These are phyloP conservation scores for Podila epigama DNA, from an alignment of 192 early-diverging fungal species.

Conservation along the genomic window DNA sequence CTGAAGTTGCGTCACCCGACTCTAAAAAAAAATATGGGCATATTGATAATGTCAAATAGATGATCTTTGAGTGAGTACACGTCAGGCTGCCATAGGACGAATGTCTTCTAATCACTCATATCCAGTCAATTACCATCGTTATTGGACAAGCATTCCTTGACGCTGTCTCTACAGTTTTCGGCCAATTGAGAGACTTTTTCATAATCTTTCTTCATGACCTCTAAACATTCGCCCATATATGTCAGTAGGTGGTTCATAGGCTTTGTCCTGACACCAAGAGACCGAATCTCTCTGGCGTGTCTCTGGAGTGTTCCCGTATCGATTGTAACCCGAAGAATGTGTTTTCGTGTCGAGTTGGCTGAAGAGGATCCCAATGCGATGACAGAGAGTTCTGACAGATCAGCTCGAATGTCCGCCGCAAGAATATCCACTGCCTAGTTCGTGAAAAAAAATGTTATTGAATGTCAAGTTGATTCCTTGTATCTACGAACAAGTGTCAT, in stretches of 20 bases:
- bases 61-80: not conserved
- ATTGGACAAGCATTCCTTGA: conserved; percentile 3
- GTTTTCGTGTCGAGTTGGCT: not conserved
- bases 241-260: conserved; percentile 15
- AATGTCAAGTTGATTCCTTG: not conserved
- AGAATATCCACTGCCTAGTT: conserved; percentile 8
- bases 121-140: conserved; percentile 13
- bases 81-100: too few species aligned
- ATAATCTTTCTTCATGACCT: conserved; percentile 21
- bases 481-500: not conserved
- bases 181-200: conserved; percentile 16
- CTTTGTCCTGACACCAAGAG: conserved; percentile 9
- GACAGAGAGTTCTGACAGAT: conserved; percentile 22
- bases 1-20: conserved; percentile 11
- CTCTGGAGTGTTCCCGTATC: conserved; percentile 1
- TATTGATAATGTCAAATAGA: not conserved
- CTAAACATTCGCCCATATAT: conserved; percentile 16
- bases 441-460: too few species aligned
- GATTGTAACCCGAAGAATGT: conserved; percentile 17
- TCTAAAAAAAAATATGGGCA: conserved; percentile 6
- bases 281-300: conserved; percentile 21
- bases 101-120: not conserved
- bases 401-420: conserved; percentile 7
- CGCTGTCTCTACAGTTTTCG: conserved; percentile 16
- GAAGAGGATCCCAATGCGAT: conserved; percentile 6